Evolutionary conservation across 1,139 yeast species (phyloP), one percentile per base, ranked within the genome.

Genomic region (Kodamaea arcana): DNA sequence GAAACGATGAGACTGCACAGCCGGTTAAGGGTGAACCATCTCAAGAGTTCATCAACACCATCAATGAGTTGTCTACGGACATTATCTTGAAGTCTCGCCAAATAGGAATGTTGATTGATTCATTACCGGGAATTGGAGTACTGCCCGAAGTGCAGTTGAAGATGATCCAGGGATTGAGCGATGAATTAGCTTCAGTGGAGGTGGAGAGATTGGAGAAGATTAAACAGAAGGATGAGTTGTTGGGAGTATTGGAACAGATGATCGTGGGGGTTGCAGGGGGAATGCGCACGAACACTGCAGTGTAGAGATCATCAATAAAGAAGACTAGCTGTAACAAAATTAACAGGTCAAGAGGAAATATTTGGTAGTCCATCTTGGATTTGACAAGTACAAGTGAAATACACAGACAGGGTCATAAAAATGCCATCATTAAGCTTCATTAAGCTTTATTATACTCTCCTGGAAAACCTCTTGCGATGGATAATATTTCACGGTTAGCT

Each of bases 61-160:
- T 83, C 28, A 80, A 79, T 47, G 94, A 83, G 49, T 68, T 92
- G 14, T 78, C 95, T 2, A 78, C 84, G 0, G 97, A 92, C 53
- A 75, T 92, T 14, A 85, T 90, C 17, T 62, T 87, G 40, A 88
- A 90, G 51, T 78, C 95, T 3, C 73, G 94, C 46, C 98, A 92
- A 54, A 85, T 90, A 13, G 77, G 86, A 32, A 79, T 84, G 58
- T 73, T 92, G 27, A 88, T 92, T 22, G 95, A 86, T 52, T 79
- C 94, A 2, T 64, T 92, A 31, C 98, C 99, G 0, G 98, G 97
- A 3, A 85, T 88, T 3, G 96, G 94, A 11, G 88, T 84, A 1
- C 78, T 90, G 2, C 86, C 86, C 21, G 75, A 72, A 29, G 80
- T 77, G 35, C 98, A 92, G 58, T 55, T 88, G 53, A 62, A 63